Base-by-base conservation (phyloP, 257 asterid species). In the Gentiana macrophylla region DNA sequence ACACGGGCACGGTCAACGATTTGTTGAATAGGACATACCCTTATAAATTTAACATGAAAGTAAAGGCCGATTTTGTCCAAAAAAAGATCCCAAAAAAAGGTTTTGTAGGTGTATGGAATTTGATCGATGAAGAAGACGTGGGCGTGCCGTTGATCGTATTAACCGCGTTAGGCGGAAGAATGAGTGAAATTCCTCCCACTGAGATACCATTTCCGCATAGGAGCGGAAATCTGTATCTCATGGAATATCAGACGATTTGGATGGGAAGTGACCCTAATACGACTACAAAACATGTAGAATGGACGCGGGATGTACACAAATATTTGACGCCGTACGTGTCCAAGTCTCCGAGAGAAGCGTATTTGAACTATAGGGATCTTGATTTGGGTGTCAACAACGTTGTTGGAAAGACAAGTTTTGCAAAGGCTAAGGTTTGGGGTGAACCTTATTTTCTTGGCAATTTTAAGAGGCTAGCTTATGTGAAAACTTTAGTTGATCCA, bases 141-240 rank as follows among this genome's bases (percentile, higher is more conserved):
- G n/a, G 64, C 50, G 68, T 64, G 56, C 74, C 78, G 3, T 36
- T 68, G 46, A 44, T 49, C 12, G 57, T 57, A 8, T 66, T 55
- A 56, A 62, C 45, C 32, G 62, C 76, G 0, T 57, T 61, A 12
- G 72, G 74, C 1, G 78, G 78, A 2, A 68, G 53, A 61, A 64
- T 68, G 67, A 48, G 53, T 6, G 72, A 65, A 32, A 69, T 62
- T 49, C 6, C 49, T 0, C 67, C 45, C 2, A 50, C 45, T 15
- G 62, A 69, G 50, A 58, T 49, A 12, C 70, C 75, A 9, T 73
- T 65, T 58, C 72, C 75, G 10, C 75, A 65, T 8, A 58, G 79
- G n/a, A 62, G 59, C 10, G 72, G 75, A 12, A 69, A 62, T 49
- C 24, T 62, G 24, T 69, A 61, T 59, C 65, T 57, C 53, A 53